A percentile compares a stretch with the other conserved stretches of the same genome.
phyloP scores from a whole-genome alignment of 1,139 yeast genomes.

The Wickerhamomyces sp. region DNA sequence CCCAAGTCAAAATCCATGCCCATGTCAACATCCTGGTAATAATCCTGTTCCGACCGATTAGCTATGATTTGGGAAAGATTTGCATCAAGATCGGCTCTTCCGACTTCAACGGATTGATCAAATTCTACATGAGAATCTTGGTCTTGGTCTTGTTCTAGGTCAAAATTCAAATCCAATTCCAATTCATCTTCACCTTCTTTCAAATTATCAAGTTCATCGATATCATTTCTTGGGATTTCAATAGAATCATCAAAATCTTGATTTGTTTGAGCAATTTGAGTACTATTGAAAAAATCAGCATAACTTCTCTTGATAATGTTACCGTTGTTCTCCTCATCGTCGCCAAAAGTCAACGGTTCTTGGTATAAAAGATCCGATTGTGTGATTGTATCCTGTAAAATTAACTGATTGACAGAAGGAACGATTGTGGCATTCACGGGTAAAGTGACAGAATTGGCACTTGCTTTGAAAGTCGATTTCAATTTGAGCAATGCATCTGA shows the following conservation, averaged over 20 bases:
- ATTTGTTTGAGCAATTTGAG: slow-evolving; percentile 11
- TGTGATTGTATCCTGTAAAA: slow-evolving; percentile 74
- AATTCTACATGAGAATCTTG: slow-evolving; percentile 7
- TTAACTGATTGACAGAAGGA: slow-evolving; percentile 48
- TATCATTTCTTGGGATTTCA: slow-evolving; percentile 49
- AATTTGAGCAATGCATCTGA: slow-evolving; percentile 70
- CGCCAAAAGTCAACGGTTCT: slow-evolving; percentile 59
- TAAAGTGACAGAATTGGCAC: slow-evolving; percentile 35
- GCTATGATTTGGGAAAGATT: slow-evolving; percentile 13
- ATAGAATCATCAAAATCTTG: slow-evolving; percentile 43
- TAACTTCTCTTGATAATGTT: too few relatives aligned
- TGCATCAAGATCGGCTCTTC: slow-evolving; percentile 28
- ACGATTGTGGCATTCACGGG: slow-evolving; percentile 48
- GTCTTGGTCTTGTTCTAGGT: slow-evolving; percentile 23
- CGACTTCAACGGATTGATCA: slow-evolving; percentile 27
- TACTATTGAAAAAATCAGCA: slow-evolving; percentile 10
- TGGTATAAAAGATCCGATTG: slow-evolving; percentile 67
- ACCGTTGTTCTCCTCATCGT: slow-evolving; percentile 29
- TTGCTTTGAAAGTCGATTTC: slow-evolving; percentile 64
- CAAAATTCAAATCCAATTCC: slow-evolving; percentile 32
- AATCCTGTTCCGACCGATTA: slow-evolving; percentile 6
- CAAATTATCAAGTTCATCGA: slow-evolving; percentile 23
- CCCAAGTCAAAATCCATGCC: slow-evolving; percentile 11
- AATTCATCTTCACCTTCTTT: slow-evolving; percentile 21
- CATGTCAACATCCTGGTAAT: slow-evolving; percentile 11